Evolutionary conservation across 768 basidiomycete species (phyloP), one percentile per base, ranked within the genome.

Genomic region (Chiua virens): DNA sequence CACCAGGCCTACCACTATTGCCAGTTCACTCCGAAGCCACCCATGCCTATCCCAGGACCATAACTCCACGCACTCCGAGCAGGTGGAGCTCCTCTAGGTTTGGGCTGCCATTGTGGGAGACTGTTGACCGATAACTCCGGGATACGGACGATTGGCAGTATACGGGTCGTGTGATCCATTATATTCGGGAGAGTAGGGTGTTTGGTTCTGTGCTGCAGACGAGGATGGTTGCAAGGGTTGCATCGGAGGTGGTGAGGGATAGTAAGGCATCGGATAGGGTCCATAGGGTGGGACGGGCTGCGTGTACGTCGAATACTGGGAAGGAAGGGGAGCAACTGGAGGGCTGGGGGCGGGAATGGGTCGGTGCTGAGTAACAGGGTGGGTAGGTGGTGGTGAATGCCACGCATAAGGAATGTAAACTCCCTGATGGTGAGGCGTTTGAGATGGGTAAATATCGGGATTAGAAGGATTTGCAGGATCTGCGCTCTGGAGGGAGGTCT

Each of bases 51-150:
- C 13, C 85, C 85, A 59, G 85, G 80, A 2, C 86, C 86, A 60
- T 81, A 87, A 63, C 79, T 88, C 86, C 87, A 89, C n/a, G 80
- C 70, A 43, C 75, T 69, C 43, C 80, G 71, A 20, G 77, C 69
- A 42, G 77, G 72, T 10, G 76, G 73, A 20, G 74, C 68, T 18
- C 69, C 63, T 47, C 69, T 57, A 5, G 60, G 51, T 30, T 68
- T 69, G 13, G 52, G 49, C n/a, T n/a, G 52, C 60, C 45, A 62
- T 61, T 32, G 61, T 53, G 13, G 61, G 52, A 27, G 66, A 60
- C 42, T 65, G 70, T 38, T 71, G 73, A 36, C 61, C 65, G 22
- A 71, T 52, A 5, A 58, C 47, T 10, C 71, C 69, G n/a, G 68
- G 56, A 35, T 63, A 69, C 28, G 64, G 47, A 13, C 61, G 67